phyloP scores from a whole-genome alignment of 768 basidiomycete species.

The Lactarius hatsudake region DNA sequence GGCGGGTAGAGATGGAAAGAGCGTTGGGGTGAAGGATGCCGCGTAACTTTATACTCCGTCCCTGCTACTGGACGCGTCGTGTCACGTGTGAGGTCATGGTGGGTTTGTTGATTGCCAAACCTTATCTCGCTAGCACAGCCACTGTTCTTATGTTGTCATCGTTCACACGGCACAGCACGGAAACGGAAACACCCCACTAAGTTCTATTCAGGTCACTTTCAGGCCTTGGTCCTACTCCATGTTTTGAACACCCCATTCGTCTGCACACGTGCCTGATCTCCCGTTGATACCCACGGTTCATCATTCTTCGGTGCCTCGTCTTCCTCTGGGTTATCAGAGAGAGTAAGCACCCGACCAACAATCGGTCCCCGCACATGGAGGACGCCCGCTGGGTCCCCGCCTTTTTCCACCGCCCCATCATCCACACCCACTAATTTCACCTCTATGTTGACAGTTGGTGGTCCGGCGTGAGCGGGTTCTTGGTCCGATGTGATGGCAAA shows the following conservation, averaged over 20 bases:
- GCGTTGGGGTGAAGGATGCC: background rate
- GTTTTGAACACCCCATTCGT: conserved; percentile 40
- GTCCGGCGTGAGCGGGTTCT: conserved; percentile 58
- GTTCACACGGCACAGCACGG: background rate
- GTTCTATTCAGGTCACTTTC: background rate
- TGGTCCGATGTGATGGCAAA: conserved; percentile 41
- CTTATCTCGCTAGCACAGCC: conserved; percentile 26
- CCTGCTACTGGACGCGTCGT: conserved; percentile 22
- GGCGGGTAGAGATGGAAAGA: conserved; percentile 17
- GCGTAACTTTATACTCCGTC: conserved; percentile 27
- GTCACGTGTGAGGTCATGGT: conserved; percentile 25
- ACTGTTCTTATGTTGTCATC: background rate
- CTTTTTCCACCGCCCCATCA: conserved; percentile 61
- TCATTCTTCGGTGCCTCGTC: conserved; percentile 27
- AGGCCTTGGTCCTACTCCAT: conserved; percentile 11
- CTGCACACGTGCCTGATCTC: conserved; percentile 35
- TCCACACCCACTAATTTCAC: conserved; percentile 69
- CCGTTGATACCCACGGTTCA: conserved; percentile 34
- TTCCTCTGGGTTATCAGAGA: conserved; percentile 40
- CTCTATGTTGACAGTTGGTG: conserved; percentile 85
- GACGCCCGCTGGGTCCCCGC: conserved; percentile 61
- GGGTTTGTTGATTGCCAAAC: conserved; percentile 28
- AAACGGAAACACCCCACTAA: background rate
- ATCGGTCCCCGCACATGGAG: conserved; percentile 71
- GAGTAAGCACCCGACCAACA: conserved; percentile 52